Evolutionary conservation across 805 yeast species (phyloP).

Genomic region (Vanderwaltozyma yarrowii): DNA sequence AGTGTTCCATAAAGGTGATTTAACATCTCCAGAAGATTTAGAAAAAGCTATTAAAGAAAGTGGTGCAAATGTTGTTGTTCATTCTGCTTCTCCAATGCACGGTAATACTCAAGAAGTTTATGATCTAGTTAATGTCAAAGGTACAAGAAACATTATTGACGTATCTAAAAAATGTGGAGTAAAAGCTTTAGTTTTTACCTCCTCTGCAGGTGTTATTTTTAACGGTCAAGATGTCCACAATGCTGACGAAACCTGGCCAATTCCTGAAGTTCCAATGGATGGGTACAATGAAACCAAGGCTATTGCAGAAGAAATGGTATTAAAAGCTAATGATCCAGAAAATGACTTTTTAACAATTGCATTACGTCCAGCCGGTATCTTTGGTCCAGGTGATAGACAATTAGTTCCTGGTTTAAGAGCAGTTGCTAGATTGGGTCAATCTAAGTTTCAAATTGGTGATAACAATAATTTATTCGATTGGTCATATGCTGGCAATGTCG

Average conservation of each 20-base stretch:
- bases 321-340: slow-evolving; percentile 55
- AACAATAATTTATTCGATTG: slow-evolving; percentile 91
- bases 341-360: slow-evolving; percentile 66
- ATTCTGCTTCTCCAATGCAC: slow-evolving; percentile 94
- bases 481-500: slow-evolving; percentile 98
- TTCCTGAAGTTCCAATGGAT: slow-evolving; percentile 88
- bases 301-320: slow-evolving; percentile 72
- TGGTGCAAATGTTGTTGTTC: slow-evolving; percentile 70
- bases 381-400: slow-evolving; percentile 98
- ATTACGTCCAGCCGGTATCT: slow-evolving; percentile 93
- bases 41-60: slow-evolving; percentile 46
- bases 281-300: slow-evolving; percentile 95
- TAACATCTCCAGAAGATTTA: slow-evolving; percentile 67
- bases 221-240: slow-evolving; percentile 88
- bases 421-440: slow-evolving; percentile 76
- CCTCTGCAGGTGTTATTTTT: slow-evolving; percentile 95
- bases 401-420: slow-evolving; percentile 84
- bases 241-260: slow-evolving; percentile 92
- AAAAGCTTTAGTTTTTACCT: slow-evolving; percentile 79
- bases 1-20: slow-evolving; percentile 66
- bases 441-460: slow-evolving; percentile 89
- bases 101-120: slow-evolving; percentile 76
- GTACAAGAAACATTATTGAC: slow-evolving; percentile 65
- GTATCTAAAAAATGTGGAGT: slow-evolving; percentile 43
- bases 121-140: slow-evolving; percentile 82